These are phyloP conservation scores for Cutaneotrichosporon cutaneum DNA, from an alignment of 1,284 basidiomycete species.

Conservation along the genomic window DNA sequence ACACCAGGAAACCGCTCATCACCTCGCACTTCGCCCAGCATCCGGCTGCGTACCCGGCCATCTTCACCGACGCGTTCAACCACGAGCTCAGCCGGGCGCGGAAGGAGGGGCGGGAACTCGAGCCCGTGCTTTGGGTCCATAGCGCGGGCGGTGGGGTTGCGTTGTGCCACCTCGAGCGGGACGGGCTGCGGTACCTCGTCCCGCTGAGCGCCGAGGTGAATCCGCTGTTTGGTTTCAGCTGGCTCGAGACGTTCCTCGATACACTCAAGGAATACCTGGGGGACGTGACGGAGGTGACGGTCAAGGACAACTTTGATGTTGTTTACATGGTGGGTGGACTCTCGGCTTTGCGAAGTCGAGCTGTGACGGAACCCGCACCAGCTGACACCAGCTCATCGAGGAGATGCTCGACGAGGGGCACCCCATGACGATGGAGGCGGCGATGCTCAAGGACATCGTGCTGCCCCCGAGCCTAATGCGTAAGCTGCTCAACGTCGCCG, in stretches of 20 bases:
- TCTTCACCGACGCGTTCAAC: conserved; percentile 83
- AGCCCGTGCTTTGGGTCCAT: conserved; percentile 49
- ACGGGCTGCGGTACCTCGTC: conserved; percentile 71
- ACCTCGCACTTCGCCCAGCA: conserved; percentile 84
- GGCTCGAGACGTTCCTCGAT: conserved; percentile 78
- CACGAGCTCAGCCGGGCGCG: conserved; percentile 63
- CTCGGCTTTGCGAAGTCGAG: no score
- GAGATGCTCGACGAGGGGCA: conserved; percentile 93
- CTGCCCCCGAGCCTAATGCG: conserved; percentile 79
- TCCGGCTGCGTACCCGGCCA: conserved; percentile 71
- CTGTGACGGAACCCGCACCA: no score
- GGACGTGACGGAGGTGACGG: conserved; percentile 64
- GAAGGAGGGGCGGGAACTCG: conserved; percentile 21
- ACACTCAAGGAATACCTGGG: conserved; percentile 87
- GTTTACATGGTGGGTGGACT: conserved; percentile 75
- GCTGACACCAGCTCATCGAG: conserved; percentile 70
- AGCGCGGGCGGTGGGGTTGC: conserved; percentile 41
- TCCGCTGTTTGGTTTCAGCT: conserved; percentile 83
- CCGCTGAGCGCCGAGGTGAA: conserved; percentile 78
- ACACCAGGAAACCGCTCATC: conserved; percentile 73
- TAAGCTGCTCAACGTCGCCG: conserved; percentile 68
- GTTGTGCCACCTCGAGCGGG: conserved; percentile 67
- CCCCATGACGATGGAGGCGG: conserved; percentile 89
- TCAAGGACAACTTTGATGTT: conserved; percentile 92
- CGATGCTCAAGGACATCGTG: conserved; percentile 87